A percentile compares a stretch with the other conserved stretches of the same genome.
These are phyloP conservation scores for Collybiopsis luxurians DNA, from an alignment of 768 basidiomycete species.

Conservation along the genomic window DNA sequence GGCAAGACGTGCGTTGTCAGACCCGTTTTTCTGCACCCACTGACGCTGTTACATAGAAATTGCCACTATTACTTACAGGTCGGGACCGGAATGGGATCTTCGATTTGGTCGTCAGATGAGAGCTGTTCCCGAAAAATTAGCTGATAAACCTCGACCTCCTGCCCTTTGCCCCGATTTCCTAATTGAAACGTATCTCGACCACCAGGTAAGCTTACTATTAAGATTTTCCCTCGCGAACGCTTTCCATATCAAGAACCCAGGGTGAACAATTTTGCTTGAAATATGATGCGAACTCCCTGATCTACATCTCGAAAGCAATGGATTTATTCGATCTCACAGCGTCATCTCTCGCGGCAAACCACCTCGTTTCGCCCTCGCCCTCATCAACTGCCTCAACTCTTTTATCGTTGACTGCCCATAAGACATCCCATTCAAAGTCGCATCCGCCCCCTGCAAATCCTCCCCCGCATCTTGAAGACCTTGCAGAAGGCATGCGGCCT, in stretches of 20 bases:
- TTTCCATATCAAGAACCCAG: slow-evolving; percentile 66
- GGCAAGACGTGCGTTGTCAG: slow-evolving; percentile 68
- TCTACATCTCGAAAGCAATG: slow-evolving; percentile 99
- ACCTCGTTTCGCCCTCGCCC: slow-evolving; percentile 47
- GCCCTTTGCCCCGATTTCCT: slow-evolving; percentile 95
- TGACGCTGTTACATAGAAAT: slow-evolving; percentile 61
- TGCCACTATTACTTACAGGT: slow-evolving; percentile 98
- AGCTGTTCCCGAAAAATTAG: slow-evolving; percentile 31
- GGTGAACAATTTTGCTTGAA: slow-evolving; percentile 97
- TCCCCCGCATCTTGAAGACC: slow-evolving; percentile 69
- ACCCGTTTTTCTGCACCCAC: not conserved
- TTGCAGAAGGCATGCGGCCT: slow-evolving; percentile 76
- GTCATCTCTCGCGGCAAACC: slow-evolving; percentile 57
- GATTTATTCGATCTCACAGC: slow-evolving; percentile 95
- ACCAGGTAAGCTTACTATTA: slow-evolving; percentile 78
- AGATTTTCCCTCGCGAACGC: slow-evolving; percentile 67
- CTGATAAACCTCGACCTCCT: slow-evolving; percentile 44
- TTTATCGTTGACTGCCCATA: slow-evolving; percentile 24
- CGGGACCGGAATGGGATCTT: slow-evolving; percentile 98
- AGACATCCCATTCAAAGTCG: slow-evolving; percentile 59
- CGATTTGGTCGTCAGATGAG: slow-evolving; percentile 87
- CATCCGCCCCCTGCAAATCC: slow-evolving; percentile 73
- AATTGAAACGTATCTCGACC: slow-evolving; percentile 98
- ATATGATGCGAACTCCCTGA: slow-evolving; percentile 98
- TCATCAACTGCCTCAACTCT: slow-evolving; percentile 24